Percentiles rank a stretch among this genome's conserved stretches.
These are phyloP conservation scores for Alternaria brassicicola DNA, from an alignment of 2,329 filamentous ascomycete genomes.

Conservation along the genomic window DNA sequence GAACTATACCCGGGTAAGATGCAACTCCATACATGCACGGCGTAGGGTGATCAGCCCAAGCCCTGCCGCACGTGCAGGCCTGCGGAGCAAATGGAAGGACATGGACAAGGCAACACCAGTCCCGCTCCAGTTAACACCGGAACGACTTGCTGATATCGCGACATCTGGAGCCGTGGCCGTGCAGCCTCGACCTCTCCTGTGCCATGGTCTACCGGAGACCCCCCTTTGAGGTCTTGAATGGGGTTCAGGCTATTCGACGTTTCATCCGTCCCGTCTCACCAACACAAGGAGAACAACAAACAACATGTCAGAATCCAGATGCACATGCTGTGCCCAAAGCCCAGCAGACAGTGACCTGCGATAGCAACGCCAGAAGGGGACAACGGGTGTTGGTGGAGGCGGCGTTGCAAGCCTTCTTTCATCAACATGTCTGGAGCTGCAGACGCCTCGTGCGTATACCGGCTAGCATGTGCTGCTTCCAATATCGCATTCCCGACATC, in stretches of 20 bases:
- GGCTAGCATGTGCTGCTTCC: background rate
- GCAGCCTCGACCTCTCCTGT: conserved; percentile 18
- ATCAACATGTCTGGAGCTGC: background rate
- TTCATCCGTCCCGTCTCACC: background rate
- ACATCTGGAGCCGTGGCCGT: conserved; percentile 40
- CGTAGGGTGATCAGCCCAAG: conserved; percentile 27
- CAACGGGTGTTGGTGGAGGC: conserved; percentile 7
- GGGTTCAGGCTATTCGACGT: background rate
- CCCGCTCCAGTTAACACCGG: conserved; percentile 29
- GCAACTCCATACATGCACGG: conserved; percentile 23
- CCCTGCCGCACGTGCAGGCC: conserved; percentile 42
- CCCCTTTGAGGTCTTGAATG: conserved; percentile 4
- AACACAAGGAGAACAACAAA: background rate
- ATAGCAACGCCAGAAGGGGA: conserved; percentile 12
- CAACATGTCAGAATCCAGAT: background rate
- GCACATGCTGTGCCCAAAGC: conserved; percentile 1
- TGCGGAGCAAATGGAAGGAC: conserved; percentile 32
- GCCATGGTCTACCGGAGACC: background rate
- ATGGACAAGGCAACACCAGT: conserved; percentile 21
- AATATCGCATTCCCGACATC: background rate
- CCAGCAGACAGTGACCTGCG: conserved; percentile 3
- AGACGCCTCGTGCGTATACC: conserved; percentile 1
- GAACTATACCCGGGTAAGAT: conserved; percentile 23
- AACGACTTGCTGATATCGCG: conserved; percentile 34
- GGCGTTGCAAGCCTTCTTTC: conserved; percentile 13